Conservation (phyloP, 140 eudicot genomes). For the Oenanthe javanica region DNA sequence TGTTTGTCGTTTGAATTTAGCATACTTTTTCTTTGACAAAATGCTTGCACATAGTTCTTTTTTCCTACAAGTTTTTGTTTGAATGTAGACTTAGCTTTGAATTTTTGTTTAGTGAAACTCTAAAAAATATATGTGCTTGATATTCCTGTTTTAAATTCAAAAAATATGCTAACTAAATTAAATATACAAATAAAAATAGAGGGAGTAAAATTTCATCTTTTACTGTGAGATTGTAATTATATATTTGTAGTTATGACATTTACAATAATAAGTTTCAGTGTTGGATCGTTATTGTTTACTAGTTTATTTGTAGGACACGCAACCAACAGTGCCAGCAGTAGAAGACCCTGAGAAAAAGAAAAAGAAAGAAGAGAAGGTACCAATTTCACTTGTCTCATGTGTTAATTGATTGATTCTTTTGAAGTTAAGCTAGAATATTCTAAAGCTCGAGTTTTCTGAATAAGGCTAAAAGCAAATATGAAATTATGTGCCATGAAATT, state of each 20-base stretch:
- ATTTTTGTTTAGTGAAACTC: too few species aligned
- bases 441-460: too few species aligned
- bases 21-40: neutral
- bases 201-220: neutral
- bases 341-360: constrained; percentile 58
- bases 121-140: neutral
- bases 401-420: neutral
- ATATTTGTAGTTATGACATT: neutral
- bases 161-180: too few species aligned
- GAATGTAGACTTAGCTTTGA: neutral
- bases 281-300: neutral
- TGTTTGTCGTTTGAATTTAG: neutral
- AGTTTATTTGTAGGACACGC: constrained; percentile 6
- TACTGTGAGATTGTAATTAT: too few species aligned
- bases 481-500: neutral
- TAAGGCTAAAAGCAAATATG: neutral
- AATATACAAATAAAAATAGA: neutral
- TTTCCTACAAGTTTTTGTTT: too few species aligned
- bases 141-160: neutral
- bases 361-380: constrained; percentile 62
- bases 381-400: neutral
- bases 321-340: constrained; percentile 14
- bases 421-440: neutral
- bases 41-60: neutral
- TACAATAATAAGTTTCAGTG: neutral